Evolutionary conservation across 768 basidiomycete species (phyloP), one percentile per base, ranked within the genome.

Genomic region (Chiua virens): DNA sequence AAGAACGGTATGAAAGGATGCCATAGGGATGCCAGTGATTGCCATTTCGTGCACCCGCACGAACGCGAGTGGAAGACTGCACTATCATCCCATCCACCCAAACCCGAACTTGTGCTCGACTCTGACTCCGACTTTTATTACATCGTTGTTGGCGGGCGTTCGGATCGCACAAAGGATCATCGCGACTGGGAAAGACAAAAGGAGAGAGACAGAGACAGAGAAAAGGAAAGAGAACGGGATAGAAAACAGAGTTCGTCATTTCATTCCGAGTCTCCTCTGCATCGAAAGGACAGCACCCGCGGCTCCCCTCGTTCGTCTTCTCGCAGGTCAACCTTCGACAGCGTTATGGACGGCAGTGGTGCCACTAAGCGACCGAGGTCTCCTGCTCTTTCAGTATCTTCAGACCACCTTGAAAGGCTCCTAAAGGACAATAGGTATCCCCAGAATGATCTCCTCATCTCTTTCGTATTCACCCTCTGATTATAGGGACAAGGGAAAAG

Each of bases 51-150:
- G 14, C 68, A 69, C 23, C 73, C 73, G 7, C 56, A 57, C 47
- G 65, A 72, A 25, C 64, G 66, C 2, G 54, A 54, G 15, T 74
- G 73, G 73, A 39, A 47, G 45, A 34, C 43, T n/a, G 73, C 73
- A 1, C 43, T 45, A 4, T 23, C 52, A 42, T 70, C 68, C 41
- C 9, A 25, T 23, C 68, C 68, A 32, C 70, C 68, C 11, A 60
- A 17, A 40, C 25, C 3, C 18, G 56, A 59, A 1, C 0, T 21
- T 4, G 58, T 70, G 22, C 25, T 14, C 10, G 70, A 70, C 55
- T 47, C 48, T 3, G 56, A 64, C 20, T 42, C 45, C 2, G 53
- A 66, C 1, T 69, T 62, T 30, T 56, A 44, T 47, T 69, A 69
- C 53, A 44, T 30, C 22, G 47, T 57, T 28, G 1, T 30, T n/a